A percentile compares a stretch with the other conserved stretches of the same genome.
Evolutionary conservation across 2,329 filamentous ascomycete genomes (phyloP).

Genomic region (Fusarium sp.): DNA sequence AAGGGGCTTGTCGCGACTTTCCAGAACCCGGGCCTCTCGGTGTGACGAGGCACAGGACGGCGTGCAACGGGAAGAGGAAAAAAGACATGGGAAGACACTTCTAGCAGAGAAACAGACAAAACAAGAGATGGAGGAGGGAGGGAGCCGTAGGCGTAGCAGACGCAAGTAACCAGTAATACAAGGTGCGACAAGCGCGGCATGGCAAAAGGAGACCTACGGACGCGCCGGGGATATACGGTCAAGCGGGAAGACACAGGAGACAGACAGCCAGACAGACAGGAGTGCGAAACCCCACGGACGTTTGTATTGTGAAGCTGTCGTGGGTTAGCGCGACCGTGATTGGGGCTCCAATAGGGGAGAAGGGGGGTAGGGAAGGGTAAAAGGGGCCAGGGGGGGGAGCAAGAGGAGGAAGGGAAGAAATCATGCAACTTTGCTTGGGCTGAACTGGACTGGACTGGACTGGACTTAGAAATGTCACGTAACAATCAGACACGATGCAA

Average conservation of each 20-base stretch:
- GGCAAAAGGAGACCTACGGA: slow-evolving; percentile 8
- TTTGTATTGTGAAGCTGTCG: slow-evolving; percentile 10
- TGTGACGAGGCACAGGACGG: slow-evolving; percentile 26
- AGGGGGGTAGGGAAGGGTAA: slow-evolving; percentile 5
- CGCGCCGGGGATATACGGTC: slow-evolving; percentile 13
- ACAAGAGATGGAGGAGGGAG: background rate
- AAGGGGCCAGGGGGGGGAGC: background rate
- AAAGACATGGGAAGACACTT: slow-evolving; percentile 1
- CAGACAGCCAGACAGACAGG: background rate
- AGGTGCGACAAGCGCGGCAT: slow-evolving; percentile 15
- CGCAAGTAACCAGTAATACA: slow-evolving; percentile 29
- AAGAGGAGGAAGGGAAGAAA: background rate
- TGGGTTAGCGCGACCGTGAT: slow-evolving; percentile 8
- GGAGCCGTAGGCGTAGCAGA: slow-evolving; percentile 4
- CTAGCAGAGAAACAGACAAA: background rate
- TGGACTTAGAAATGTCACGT: slow-evolving; percentile 2
- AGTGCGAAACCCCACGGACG: slow-evolving; percentile 8
- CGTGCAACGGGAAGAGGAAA: slow-evolving; percentile 16
- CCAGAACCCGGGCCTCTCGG: slow-evolving; percentile 28
- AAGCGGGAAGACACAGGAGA: slow-evolving; percentile 9
- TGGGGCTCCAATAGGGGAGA: background rate
- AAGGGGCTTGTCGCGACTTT: slow-evolving; percentile 41
- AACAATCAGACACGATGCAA: background rate
- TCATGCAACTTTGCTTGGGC: slow-evolving; percentile 8
- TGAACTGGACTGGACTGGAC: background rate